Evolutionary conservation across 2,329 filamentous ascomycete species (phyloP).

Genomic region (Penicillium decumbens): DNA sequence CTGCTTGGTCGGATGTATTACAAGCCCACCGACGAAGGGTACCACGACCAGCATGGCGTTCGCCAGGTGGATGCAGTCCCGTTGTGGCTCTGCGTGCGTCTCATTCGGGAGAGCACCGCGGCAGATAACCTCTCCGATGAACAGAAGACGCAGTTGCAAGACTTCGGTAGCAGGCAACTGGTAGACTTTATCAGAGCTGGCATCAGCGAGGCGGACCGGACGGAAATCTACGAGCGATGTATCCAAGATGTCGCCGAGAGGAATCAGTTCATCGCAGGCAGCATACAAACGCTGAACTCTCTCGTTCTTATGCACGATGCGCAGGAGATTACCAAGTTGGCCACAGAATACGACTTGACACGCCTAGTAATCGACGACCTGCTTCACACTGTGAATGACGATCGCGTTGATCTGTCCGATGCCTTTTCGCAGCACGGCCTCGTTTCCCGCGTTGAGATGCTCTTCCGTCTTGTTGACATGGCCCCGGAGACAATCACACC

Average conservation of each 20-base stretch:
- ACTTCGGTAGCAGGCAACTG: conserved; percentile 60
- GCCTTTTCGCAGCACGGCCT: conserved; percentile 43
- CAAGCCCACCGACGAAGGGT: conserved; percentile 39
- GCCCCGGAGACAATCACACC: conserved; percentile 59
- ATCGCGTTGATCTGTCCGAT: conserved; percentile 41
- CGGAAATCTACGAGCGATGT: conserved; percentile 62
- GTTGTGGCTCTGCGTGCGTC: conserved; percentile 57
- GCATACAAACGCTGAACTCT: conserved; percentile 60
- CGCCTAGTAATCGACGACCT: conserved; percentile 62
- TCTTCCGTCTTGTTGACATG: conserved; percentile 56
- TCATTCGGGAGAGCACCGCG: conserved; percentile 67
- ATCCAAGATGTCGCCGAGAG: conserved; percentile 62
- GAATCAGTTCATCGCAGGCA: conserved; percentile 64
- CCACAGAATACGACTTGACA: conserved; percentile 58
- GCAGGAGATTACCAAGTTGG: conserved; percentile 55
- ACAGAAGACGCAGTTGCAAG: conserved; percentile 59
- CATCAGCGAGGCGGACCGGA: conserved; percentile 53
- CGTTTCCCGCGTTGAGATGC: conserved; percentile 54
- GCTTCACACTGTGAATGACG: conserved; percentile 50
- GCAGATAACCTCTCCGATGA: conserved; percentile 52
- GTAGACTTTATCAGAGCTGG: conserved; percentile 56
- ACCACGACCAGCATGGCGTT: conserved; percentile 21
- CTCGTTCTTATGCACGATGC: conserved; percentile 40
- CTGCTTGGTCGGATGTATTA: conserved; percentile 51
- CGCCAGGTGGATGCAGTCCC: conserved; percentile 42